Conservation (phyloP, 2,329 filamentous ascomycete species). For the Exophiala spinifera region DNA sequence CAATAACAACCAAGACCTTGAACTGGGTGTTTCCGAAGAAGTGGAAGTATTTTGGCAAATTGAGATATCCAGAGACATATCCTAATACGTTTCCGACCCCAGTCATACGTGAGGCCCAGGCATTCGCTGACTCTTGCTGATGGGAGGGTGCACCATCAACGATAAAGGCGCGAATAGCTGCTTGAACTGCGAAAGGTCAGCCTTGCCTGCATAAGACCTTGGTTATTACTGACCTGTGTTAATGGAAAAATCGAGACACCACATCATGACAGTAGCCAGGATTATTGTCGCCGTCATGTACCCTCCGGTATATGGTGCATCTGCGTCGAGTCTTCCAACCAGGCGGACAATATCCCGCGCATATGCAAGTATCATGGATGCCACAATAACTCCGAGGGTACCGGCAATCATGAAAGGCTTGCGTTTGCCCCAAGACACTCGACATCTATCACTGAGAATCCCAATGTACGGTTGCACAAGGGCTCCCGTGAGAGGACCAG, state of each 20-base stretch:
- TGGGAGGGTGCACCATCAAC: constrained; percentile 89
- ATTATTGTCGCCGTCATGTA: constrained; percentile 68
- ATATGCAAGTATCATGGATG: constrained; percentile 70
- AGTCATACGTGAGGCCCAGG: constrained; percentile 84
- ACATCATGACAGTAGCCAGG: constrained; percentile 80
- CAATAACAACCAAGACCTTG: constrained; percentile 84
- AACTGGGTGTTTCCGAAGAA: constrained; percentile 88
- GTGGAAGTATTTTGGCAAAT: constrained; percentile 70
- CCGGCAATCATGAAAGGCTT: constrained; percentile 79
- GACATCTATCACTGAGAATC: constrained; percentile 75
- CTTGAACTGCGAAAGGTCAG: constrained; percentile 63
- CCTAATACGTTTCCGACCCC: constrained; percentile 89
- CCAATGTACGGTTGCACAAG: constrained; percentile 80
- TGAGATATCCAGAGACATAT: constrained; percentile 79
- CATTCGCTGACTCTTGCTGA: constrained; percentile 89
- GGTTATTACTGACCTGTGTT: constrained; percentile 67
- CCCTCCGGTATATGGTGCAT: constrained; percentile 60
- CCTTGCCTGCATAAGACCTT: constrained; percentile 10
- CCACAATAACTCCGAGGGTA: constrained; percentile 62
- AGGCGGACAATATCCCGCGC: constrained; percentile 68
- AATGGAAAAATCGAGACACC: constrained; percentile 88
- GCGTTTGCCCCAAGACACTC: constrained; percentile 70
- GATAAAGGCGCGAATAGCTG: constrained; percentile 85
- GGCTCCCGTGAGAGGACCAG: constrained; percentile 73
- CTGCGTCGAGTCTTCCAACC: constrained; percentile 67